A percentile compares a stretch with the other conserved stretches of the same genome.
Conservation (phyloP, 2,329 filamentous ascomycete species). For the Diplodia intermedia region DNA sequence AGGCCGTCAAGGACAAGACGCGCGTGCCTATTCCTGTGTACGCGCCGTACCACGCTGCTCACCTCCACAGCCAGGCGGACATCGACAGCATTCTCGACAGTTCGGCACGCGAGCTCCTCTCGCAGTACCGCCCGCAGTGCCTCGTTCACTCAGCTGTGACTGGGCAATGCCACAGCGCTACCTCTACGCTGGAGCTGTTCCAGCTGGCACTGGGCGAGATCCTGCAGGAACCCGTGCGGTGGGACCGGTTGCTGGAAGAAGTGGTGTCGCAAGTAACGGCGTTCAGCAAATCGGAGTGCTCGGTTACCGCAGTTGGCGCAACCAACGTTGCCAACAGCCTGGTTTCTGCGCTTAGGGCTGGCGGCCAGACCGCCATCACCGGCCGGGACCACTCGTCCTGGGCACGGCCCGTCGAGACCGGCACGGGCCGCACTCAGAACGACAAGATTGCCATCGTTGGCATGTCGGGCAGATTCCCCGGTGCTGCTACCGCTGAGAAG, state of each 20-base stretch:
- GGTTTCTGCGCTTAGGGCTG: slow-evolving; percentile 61
- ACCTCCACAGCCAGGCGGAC: slow-evolving; percentile 60
- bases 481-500: slow-evolving; percentile 72
- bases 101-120: slow-evolving; percentile 49
- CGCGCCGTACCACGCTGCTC: slow-evolving; percentile 65
- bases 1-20: slow-evolving; percentile 58
- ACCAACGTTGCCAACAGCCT: slow-evolving; percentile 63
- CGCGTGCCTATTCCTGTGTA: slow-evolving; percentile 62
- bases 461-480: slow-evolving; percentile 78
- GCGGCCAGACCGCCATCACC: slow-evolving; percentile 54
- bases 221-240: slow-evolving; percentile 55
- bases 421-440: slow-evolving; percentile 56
- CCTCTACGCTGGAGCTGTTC: slow-evolving; percentile 55
- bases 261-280: slow-evolving; percentile 55
- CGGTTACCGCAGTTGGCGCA: slow-evolving; percentile 58
- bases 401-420: slow-evolving; percentile 42
- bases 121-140: slow-evolving; percentile 51
- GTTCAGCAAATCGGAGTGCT: slow-evolving; percentile 50
- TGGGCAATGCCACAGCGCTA: slow-evolving; percentile 55
- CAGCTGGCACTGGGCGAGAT: slow-evolving; percentile 55
- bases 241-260: slow-evolving; percentile 58
- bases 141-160: slow-evolving; percentile 56
- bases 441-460: slow-evolving; percentile 86
- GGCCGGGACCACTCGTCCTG: slow-evolving; percentile 56
- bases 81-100: slow-evolving; percentile 59